A percentile compares a stretch with the other conserved stretches of the same genome.
phyloP scores from a whole-genome alignment of 1,284 basidiomycete genomes.

The Hypsizygus ulmarius region DNA sequence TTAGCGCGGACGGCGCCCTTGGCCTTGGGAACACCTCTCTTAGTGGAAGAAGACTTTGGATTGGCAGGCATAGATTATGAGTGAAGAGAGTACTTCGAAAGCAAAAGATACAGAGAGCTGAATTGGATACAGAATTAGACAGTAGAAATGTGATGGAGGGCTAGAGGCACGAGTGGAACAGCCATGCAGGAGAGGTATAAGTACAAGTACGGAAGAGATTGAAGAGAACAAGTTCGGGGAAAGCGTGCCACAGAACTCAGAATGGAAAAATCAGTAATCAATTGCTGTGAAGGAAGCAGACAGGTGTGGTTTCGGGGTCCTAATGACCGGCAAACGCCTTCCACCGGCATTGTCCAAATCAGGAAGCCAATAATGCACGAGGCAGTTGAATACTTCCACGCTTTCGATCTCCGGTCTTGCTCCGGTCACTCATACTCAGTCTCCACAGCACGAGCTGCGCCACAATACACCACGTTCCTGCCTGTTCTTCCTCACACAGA shows the following conservation, averaged over 20 bases:
- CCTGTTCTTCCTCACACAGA: too few species aligned
- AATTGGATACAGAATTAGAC: constrained; percentile 4
- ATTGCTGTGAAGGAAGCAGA: not conserved
- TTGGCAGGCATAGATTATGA: constrained; percentile 28
- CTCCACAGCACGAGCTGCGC: too few species aligned
- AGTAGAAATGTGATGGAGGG: constrained; percentile 9
- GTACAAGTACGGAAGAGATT: constrained; percentile 20
- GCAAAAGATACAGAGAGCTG: constrained; percentile 8
- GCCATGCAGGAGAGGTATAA: constrained; percentile 22
- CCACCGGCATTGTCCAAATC: constrained; percentile 8
- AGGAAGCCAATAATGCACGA: constrained; percentile 1
- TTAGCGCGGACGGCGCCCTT: constrained; percentile 79
- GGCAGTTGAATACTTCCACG: not conserved
- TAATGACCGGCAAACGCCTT: constrained; percentile 10
- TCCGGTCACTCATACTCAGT: too few species aligned
- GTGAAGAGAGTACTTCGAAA: not conserved
- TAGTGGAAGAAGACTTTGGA: constrained; percentile 31
- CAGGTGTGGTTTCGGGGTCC: constrained; percentile 13
- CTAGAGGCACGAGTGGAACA: constrained; percentile 10
- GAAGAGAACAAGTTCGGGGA: constrained; percentile 1
- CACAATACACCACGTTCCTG: too few species aligned
- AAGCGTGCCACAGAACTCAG: too few species aligned
- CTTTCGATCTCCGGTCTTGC: not conserved
- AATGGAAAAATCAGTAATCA: not conserved
- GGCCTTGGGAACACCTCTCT: constrained; percentile 57